Conservation (phyloP, 108 stramenopile species). For the Cyclotella choctawhatcheeana region DNA sequence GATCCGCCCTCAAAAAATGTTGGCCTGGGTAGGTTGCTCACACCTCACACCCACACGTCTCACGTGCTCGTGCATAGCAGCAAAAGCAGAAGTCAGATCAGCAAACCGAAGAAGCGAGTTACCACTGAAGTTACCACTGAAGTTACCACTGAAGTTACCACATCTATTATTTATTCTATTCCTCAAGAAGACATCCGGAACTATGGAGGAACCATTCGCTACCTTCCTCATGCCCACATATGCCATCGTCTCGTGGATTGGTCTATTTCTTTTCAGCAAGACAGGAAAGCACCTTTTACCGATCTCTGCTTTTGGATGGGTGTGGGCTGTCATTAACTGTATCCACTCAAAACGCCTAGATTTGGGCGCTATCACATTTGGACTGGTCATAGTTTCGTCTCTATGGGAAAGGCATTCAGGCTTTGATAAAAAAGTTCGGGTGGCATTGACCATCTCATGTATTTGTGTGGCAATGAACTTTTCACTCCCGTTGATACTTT, state of each 20-base stretch:
- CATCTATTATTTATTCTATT: too few relatives aligned
- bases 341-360: slow-evolving; percentile 28
- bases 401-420: slow-evolving; percentile 26
- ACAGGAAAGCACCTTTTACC: slow-evolving; percentile 34
- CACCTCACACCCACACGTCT: too few relatives aligned
- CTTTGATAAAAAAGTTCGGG: slow-evolving; percentile 7
- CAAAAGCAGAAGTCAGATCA: too few relatives aligned
- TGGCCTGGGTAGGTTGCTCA: too few relatives aligned
- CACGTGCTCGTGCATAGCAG: too few relatives aligned
- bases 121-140: neutral
- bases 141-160: too few relatives aligned
- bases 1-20: too few relatives aligned
- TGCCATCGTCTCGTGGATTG: slow-evolving; percentile 30
- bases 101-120: too few relatives aligned
- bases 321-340: slow-evolving; percentile 41
- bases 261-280: slow-evolving; percentile 10
- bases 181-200: neutral
- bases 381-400: slow-evolving; percentile 23
- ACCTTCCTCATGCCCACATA: slow-evolving; percentile 45
- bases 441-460: slow-evolving; percentile 15
- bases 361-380: slow-evolving; percentile 42
- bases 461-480: slow-evolving; percentile 35
- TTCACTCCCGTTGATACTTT: slow-evolving; percentile 35
- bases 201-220: slow-evolving; percentile 30
- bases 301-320: slow-evolving; percentile 31